A percentile compares a stretch with the other conserved stretches of the same genome.
These are phyloP conservation scores for Lecanicillium sp. DNA, from an alignment of 2,329 filamentous ascomycete genomes.

Conservation along the genomic window DNA sequence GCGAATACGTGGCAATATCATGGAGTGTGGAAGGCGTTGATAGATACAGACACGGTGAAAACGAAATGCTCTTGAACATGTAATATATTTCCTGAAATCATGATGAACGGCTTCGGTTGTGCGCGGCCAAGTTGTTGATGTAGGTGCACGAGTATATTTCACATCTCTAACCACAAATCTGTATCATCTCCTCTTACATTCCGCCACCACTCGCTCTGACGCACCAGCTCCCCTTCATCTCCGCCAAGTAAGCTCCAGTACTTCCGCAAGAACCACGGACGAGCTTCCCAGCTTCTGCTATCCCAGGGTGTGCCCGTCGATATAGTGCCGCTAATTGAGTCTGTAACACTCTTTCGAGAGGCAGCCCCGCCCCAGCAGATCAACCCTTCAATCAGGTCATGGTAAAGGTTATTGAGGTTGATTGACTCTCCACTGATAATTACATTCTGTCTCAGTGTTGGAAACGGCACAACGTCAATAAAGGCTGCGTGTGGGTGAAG, in stretches of 20 bases:
- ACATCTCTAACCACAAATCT: neutral
- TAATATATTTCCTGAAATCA: too few species aligned
- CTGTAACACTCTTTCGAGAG: slow-evolving; percentile 6
- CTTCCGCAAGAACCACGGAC: slow-evolving; percentile 23
- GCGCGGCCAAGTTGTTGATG: too few species aligned
- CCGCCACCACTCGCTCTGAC: slow-evolving; percentile 23
- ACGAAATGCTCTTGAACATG: too few species aligned
- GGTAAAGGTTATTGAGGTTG: slow-evolving; percentile 20
- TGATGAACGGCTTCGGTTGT: too few species aligned
- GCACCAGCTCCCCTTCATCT: slow-evolving; percentile 22
- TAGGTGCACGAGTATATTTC: too few species aligned
- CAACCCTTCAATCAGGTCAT: slow-evolving; percentile 21
- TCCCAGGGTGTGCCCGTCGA: slow-evolving; percentile 24
- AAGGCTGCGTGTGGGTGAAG: slow-evolving; percentile 19
- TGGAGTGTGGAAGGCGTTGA: too few species aligned
- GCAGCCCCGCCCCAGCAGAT: slow-evolving; percentile 21
- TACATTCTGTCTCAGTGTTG: slow-evolving; percentile 20
- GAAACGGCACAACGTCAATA: slow-evolving; percentile 23
- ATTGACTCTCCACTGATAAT: slow-evolving; percentile 14
- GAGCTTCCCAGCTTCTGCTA: slow-evolving; percentile 23
- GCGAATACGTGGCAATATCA: too few species aligned
- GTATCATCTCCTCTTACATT: slow-evolving; percentile 16
- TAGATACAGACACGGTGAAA: too few species aligned
- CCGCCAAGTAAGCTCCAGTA: slow-evolving; percentile 21
- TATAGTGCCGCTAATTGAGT: neutral